Evolutionary conservation across 2,329 filamentous ascomycete genomes (phyloP).

Genomic region (Fusarium stilboides): DNA sequence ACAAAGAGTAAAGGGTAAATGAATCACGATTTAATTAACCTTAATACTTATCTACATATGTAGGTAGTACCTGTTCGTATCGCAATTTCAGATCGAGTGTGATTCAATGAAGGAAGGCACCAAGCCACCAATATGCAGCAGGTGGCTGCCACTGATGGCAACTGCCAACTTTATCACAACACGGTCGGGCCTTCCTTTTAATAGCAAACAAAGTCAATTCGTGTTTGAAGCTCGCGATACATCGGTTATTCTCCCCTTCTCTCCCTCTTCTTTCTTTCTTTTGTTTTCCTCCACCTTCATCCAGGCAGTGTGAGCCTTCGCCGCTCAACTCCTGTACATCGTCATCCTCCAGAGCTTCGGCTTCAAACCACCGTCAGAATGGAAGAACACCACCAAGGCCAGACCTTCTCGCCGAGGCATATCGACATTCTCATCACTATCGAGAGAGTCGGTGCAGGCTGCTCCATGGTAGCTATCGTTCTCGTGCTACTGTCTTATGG

Average conservation of each 20-base stretch:
- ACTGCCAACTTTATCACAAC: constrained; percentile 34
- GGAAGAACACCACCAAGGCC: constrained; percentile 27
- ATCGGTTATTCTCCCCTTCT: background rate
- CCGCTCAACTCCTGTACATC: constrained; percentile 5
- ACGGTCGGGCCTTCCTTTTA: constrained; percentile 17
- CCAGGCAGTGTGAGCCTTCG: constrained; percentile 10
- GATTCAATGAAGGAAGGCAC: constrained; percentile 22
- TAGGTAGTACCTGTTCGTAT: no score
- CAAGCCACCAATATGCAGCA: constrained; percentile 20
- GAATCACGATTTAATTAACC: no score
- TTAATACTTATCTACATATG: no score
- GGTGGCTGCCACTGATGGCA: constrained; percentile 37
- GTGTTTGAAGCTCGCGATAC: background rate
- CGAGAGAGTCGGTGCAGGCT: constrained; percentile 67
- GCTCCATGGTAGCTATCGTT: constrained; percentile 67
- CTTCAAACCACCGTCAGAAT: constrained; percentile 26
- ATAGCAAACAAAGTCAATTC: constrained; percentile 1
- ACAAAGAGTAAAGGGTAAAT: no score
- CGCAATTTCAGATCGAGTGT: background rate
- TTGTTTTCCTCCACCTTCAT: constrained; percentile 1
- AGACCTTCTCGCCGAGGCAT: constrained; percentile 54
- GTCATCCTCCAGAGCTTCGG: constrained; percentile 6
- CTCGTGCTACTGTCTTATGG: constrained; percentile 66
- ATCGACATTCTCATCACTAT: constrained; percentile 64
- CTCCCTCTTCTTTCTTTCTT: background rate